Percentiles rank a stretch among this genome's conserved stretches.
Evolutionary conservation across 306 rosid species (phyloP).

Genomic region (Canavalia ensiformis): DNA sequence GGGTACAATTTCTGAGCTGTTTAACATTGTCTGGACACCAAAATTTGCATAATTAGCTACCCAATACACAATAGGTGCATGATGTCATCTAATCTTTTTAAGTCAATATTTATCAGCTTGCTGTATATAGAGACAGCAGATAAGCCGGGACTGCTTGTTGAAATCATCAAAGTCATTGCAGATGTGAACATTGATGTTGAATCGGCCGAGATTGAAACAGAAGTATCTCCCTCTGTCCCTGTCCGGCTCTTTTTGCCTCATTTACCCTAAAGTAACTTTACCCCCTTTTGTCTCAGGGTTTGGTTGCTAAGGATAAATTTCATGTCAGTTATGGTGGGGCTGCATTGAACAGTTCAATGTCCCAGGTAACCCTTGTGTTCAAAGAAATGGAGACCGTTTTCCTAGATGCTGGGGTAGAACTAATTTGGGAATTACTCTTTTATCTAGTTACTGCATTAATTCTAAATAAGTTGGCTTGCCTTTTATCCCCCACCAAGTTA

Average conservation of each 20-base stretch:
- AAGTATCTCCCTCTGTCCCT: conserved; percentile 60
- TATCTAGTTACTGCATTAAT: conserved; percentile 10
- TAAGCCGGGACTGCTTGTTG: conserved; percentile 89
- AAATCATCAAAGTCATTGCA: conserved; percentile 83
- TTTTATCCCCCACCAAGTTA: conserved; percentile 14
- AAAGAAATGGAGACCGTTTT: conserved; percentile 33
- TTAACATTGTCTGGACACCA: conserved; percentile 10
- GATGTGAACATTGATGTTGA: conserved; percentile 94
- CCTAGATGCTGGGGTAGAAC: conserved; percentile 8
- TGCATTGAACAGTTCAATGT: conserved; percentile 78
- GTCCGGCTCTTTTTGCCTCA: conserved; percentile 25
- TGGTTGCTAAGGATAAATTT: conserved; percentile 93
- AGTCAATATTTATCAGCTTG: conserved; percentile 67
- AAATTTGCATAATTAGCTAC: conserved; percentile 36
- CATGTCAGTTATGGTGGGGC: conserved; percentile 94
- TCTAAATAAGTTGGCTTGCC: conserved; percentile 28
- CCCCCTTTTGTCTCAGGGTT: conserved; percentile 68
- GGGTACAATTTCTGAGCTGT: not conserved
- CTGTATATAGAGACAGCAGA: conserved; percentile 92
- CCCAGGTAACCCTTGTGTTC: conserved; percentile 71
- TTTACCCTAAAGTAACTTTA: conserved; percentile 40
- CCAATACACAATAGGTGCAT: conserved; percentile 34
- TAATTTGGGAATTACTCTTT: not conserved
- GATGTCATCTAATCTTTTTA: conserved; percentile 46
- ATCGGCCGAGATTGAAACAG: conserved; percentile 94